Percentiles rank a stretch among this genome's conserved stretches.
Conservation (phyloP, 1,284 basidiomycete genomes). For the Naganishia sp. region DNA sequence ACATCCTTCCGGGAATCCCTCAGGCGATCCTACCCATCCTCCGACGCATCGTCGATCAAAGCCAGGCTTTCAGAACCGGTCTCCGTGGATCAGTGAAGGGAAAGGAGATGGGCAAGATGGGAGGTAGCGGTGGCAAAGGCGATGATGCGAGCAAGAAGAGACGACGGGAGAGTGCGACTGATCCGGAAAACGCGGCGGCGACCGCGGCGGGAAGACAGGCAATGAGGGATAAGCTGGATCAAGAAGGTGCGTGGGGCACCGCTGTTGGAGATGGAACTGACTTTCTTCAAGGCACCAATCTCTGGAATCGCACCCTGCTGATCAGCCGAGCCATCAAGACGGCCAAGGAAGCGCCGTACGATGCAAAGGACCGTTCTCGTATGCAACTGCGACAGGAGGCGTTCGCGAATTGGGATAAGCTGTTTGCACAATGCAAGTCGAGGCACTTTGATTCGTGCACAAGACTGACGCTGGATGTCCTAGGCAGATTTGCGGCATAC, state of each 20-base stretch:
- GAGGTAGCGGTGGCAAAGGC: neutral
- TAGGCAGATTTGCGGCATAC: conserved; percentile 20
- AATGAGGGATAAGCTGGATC: conserved; percentile 23
- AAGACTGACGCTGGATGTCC: neutral
- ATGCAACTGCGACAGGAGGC: conserved; percentile 13
- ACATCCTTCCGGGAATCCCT: conserved; percentile 21
- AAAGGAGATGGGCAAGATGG: neutral
- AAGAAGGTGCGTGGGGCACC: neutral
- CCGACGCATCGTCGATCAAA: conserved; percentile 8
- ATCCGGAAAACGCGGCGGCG: neutral
- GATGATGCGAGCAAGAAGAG: conserved; percentile 6
- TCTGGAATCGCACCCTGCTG: conserved; percentile 19
- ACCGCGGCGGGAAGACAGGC: conserved; percentile 6
- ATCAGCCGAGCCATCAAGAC: conserved; percentile 17
- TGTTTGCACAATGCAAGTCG: conserved; percentile 11
- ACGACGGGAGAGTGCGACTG: neutral
- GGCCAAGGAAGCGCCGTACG: conserved; percentile 10
- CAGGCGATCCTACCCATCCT: conserved; percentile 20
- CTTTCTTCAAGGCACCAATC: conserved; percentile 10
- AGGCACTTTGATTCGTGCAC: neutral
- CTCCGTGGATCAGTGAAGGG: conserved; percentile 1
- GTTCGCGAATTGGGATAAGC: conserved; percentile 10
- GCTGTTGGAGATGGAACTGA: neutral
- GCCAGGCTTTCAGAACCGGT: conserved; percentile 1
- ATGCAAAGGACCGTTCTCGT: conserved; percentile 6